phyloP scores from a whole-genome alignment of 345 rosid genomes.

The Populus nigra region DNA sequence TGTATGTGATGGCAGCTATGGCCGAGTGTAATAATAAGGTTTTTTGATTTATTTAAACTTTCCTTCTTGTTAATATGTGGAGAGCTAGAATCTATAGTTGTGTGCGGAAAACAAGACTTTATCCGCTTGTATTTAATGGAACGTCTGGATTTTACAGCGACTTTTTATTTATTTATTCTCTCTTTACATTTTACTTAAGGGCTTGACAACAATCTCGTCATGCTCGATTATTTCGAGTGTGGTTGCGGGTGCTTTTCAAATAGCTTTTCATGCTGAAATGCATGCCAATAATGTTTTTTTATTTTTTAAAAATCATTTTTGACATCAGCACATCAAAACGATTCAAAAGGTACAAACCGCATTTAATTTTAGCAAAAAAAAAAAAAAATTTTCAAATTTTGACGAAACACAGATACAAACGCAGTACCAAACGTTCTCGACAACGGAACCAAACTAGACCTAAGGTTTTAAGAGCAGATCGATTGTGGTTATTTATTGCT shows the following conservation, averaged over 20 bases:
- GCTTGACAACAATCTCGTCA: neutral
- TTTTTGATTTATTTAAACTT: constrained; percentile 32
- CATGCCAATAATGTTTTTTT: no score
- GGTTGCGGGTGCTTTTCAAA: no score
- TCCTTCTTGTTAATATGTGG: constrained; percentile 15
- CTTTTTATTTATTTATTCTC: no score
- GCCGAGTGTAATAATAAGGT: constrained; percentile 21
- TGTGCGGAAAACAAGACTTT: neutral
- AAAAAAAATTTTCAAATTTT: no score
- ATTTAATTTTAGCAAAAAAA: no score
- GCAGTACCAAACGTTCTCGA: no score
- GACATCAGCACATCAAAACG: no score
- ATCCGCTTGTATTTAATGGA: neutral
- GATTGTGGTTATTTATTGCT: neutral
- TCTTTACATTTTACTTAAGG: neutral
- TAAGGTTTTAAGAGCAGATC: neutral
- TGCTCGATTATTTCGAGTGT: neutral
- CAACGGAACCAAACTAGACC: neutral
- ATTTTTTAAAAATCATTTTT: no score
- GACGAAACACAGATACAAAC: no score
- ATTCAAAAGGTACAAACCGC: no score
- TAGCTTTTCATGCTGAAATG: no score
- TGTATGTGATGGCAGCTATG: constrained; percentile 16
- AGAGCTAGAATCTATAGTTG: neutral
- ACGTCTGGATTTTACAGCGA: neutral